Evolutionary conservation across 179 eudicot species (phyloP).

Genomic region (Spergularia azorica): DNA sequence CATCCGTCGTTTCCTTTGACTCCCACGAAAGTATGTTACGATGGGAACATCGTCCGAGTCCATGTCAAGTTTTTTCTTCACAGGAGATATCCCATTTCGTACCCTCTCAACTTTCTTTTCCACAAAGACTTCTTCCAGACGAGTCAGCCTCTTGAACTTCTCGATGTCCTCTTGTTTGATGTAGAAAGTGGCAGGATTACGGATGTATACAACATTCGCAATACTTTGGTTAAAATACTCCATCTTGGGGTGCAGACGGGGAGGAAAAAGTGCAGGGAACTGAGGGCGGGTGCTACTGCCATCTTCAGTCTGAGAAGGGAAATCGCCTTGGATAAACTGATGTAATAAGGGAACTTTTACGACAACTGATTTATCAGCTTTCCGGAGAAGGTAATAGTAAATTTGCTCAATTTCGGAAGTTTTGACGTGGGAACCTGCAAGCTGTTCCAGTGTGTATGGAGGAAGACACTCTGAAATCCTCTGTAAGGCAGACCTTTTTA

Average conservation of each 20-base stretch:
- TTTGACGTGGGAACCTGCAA: conserved; percentile 54
- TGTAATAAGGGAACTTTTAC: conserved; percentile 47
- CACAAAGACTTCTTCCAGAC: conserved; percentile 45
- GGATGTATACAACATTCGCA: conserved; percentile 50
- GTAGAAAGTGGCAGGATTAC: conserved; percentile 48
- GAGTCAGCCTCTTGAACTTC: conserved; percentile 66
- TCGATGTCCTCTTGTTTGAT: conserved; percentile 48
- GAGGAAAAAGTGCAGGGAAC: conserved; percentile 73
- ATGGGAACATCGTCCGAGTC: conserved; percentile 33
- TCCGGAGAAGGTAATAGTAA: conserved; percentile 64
- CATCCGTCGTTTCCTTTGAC: conserved; percentile 31
- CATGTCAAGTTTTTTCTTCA: conserved; percentile 13
- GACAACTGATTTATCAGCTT: conserved; percentile 54
- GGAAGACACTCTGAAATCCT: conserved; percentile 62
- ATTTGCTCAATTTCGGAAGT: conserved; percentile 60
- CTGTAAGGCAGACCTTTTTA: conserved; percentile 61
- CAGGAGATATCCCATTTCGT: conserved; percentile 25
- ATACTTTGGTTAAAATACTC: conserved; percentile 36
- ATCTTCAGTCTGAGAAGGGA: conserved; percentile 37
- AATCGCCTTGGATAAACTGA: conserved; percentile 58
- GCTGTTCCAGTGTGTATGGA: conserved; percentile 47
- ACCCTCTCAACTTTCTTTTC: conserved; percentile 38
- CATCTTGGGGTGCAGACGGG: conserved; percentile 54
- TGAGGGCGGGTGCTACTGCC: conserved; percentile 38
- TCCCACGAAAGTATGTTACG: conserved; percentile 17